These are phyloP conservation scores for Heimioporus sp. DNA, from an alignment of 768 basidiomycete species.

Conservation along the genomic window DNA sequence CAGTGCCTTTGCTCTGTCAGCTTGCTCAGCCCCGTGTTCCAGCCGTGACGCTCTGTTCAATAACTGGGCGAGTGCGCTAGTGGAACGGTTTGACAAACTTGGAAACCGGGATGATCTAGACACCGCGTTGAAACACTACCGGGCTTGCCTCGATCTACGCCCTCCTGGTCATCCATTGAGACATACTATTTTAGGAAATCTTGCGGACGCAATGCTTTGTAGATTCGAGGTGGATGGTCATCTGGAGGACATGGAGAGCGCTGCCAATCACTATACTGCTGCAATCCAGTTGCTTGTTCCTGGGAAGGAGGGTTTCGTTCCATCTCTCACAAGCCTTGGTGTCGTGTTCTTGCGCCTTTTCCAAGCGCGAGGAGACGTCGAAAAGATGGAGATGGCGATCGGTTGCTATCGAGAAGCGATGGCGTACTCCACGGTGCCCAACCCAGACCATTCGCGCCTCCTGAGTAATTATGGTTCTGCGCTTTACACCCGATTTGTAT, in stretches of 20 bases:
- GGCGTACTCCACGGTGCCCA: conserved; percentile 10
- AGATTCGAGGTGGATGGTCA: conserved; percentile 24
- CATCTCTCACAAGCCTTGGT: conserved; percentile 13
- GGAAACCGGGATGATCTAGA: conserved; percentile 19
- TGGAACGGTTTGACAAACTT: conserved; percentile 12
- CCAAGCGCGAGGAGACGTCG: conserved; percentile 7
- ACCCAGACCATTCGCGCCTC: conserved; percentile 15
- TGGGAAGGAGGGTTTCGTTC: conserved; percentile 9
- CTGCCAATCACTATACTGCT: conserved; percentile 4
- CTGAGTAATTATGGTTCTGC: conserved; percentile 18
- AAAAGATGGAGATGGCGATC: conserved; percentile 22
- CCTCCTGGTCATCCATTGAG: conserved; percentile 18
- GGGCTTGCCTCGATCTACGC: conserved; percentile 20
- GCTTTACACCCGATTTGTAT: conserved; percentile 16
- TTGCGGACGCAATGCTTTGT: conserved; percentile 20
- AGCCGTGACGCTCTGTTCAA: conserved; percentile 22
- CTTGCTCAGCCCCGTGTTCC: conserved; percentile 1
- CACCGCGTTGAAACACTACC: conserved; percentile 10
- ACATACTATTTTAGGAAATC: conserved; percentile 8
- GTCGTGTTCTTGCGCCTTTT: conserved; percentile 3
- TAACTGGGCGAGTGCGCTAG: conserved; percentile 17
- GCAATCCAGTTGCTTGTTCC: conserved; percentile 19
- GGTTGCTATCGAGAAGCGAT: conserved; percentile 13
- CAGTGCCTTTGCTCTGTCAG: conserved; percentile 5
- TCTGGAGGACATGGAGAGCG: conserved; percentile 23